Evolutionary conservation across 2,329 filamentous ascomycete species (phyloP).

Genomic region (Bisporella sp.): DNA sequence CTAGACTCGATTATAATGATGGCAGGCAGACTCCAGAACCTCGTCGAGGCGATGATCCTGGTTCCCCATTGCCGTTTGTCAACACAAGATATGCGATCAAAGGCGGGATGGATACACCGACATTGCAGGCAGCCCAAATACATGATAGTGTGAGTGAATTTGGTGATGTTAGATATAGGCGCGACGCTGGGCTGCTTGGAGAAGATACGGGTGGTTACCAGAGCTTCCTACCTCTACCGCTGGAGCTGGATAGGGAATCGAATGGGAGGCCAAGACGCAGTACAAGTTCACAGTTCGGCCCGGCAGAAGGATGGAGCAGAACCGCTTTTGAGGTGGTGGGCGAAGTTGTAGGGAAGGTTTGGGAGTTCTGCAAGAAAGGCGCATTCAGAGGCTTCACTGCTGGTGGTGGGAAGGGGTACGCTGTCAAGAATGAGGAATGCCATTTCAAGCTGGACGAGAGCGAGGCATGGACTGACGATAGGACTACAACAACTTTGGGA

Average conservation of each 20-base stretch:
- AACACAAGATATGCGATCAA: constrained; percentile 44
- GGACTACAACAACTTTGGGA: constrained; percentile 5
- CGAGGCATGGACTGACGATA: constrained; percentile 14
- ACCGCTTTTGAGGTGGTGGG: constrained; percentile 52
- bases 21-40: constrained; percentile 8
- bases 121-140: constrained; percentile 24
- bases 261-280: constrained; percentile 1
- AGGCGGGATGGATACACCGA: constrained; percentile 41
- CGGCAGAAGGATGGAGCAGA: constrained; percentile 44
- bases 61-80: constrained; percentile 36
- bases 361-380: constrained; percentile 71
- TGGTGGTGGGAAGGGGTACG: constrained; percentile 69
- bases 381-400: constrained; percentile 77
- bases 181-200: constrained; percentile 5
- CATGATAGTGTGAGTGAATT: constrained; percentile 25
- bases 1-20: constrained; percentile 10
- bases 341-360: constrained; percentile 65
- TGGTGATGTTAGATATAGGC: constrained; percentile 33
- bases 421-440: constrained; percentile 4
- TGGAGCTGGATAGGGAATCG: constrained; percentile 4
- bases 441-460: constrained; percentile 5
- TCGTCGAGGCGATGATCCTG: constrained; percentile 9
- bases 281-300: neutral
- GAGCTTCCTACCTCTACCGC: neutral
- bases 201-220: neutral